Evolutionary conservation across 208 protist genomes (phyloP), one percentile per base, ranked within the genome.

Genomic region (Acanthamoeba triangularis): DNA sequence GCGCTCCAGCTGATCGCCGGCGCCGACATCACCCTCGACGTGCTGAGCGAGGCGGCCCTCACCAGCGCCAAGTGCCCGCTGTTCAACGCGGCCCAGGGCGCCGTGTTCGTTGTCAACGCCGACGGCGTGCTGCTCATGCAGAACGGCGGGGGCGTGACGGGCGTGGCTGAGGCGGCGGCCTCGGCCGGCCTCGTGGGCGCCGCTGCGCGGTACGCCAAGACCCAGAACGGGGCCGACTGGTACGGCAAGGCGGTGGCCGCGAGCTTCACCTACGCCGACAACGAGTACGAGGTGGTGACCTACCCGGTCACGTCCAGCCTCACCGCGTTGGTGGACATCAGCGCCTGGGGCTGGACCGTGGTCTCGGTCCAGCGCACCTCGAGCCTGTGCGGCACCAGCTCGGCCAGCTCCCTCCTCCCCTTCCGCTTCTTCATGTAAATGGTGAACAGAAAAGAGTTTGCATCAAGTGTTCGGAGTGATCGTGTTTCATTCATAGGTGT

Each of bases 11-110:
- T 84, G 16, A 49, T 84, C 35, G 74, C 74, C 74, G 30, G 35
- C 16, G 74, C 74, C 74, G 74, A 52, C 74, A 25, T 84, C 37
- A 84, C 74, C 10, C 74, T 84, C 23, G 74, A 84, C 37, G n/a
- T 30, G 20, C 74, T 84, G 30, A n/a, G 20, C 74, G 28, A 11
- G 30, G 44, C 1, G 20, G 74, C 44, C 13, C 74, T 84, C 74
- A 84, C 74, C 7, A 52, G 3, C 74, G n/a, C 74, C 74, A 41
- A 35, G 30, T 84, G 74, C 74, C 74, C 74, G 30, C 74, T 84
- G 74, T 84, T 84, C 74, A 52, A 52, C 74, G 0, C 30, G 44
- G n/a, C 11, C 74, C 30, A 44, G 41, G 74, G 74, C 74, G 41
- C 14, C 18, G 74, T 84, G 6, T 49, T 84, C 20, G 74, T 84